phyloP scores from a whole-genome alignment of 306 rosid species.

The Comarum palustre region DNA sequence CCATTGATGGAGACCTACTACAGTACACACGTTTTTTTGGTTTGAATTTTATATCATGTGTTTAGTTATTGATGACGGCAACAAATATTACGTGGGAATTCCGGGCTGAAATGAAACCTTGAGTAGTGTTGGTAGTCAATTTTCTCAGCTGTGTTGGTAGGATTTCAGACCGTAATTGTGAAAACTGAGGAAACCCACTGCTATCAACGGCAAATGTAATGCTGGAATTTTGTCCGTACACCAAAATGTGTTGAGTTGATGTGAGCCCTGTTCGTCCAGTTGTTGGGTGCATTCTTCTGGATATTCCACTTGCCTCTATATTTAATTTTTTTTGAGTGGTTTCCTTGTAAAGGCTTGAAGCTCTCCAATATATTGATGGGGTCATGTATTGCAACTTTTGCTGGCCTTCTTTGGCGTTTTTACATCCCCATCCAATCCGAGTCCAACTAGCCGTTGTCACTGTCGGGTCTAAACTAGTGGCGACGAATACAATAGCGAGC shows the following conservation, averaged over 20 bases:
- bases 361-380: too few species aligned
- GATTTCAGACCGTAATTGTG: too few species aligned
- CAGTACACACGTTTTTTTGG: not conserved
- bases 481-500: not conserved
- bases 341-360: not conserved
- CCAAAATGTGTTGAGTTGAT: not conserved
- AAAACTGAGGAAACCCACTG: not conserved
- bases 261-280: not conserved
- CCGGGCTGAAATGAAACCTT: not conserved
- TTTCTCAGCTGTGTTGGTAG: not conserved
- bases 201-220: not conserved
- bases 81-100: not conserved
- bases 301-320: not conserved
- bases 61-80: not conserved
- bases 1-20: not conserved
- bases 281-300: not conserved
- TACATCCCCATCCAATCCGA: not conserved
- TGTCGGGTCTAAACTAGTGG: not conserved
- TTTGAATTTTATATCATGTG: not conserved
- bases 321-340: not conserved
- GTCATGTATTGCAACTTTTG: not conserved
- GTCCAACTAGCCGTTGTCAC: not conserved
- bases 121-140: constrained; percentile 5
- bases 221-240: not conserved
- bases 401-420: not conserved